A percentile compares a stretch with the other conserved stretches of the same genome.
These are phyloP conservation scores for Yamadazyma akitaensis DNA, from an alignment of 805 yeast genomes.

Conservation along the genomic window DNA sequence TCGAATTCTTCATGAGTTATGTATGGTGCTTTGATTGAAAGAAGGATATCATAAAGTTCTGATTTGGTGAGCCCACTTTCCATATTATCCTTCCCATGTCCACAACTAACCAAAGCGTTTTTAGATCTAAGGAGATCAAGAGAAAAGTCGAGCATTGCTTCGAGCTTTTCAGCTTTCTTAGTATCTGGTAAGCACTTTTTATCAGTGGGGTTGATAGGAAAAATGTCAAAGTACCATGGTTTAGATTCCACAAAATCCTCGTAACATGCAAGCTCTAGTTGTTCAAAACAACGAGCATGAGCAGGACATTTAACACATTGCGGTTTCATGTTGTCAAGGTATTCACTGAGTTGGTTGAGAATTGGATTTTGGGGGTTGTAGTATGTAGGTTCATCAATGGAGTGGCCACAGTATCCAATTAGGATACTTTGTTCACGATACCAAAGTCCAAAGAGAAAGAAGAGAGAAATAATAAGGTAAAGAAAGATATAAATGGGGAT, in stretches of 20 bases:
- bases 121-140: constrained; percentile 62
- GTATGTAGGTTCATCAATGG: constrained; percentile 44
- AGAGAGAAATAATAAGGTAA: constrained; percentile 34
- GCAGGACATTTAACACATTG: constrained; percentile 75
- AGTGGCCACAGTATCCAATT: constrained; percentile 75
- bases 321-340: constrained; percentile 52
- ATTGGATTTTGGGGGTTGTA: constrained; percentile 26
- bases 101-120: constrained; percentile 63
- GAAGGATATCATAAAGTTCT: constrained; percentile 53
- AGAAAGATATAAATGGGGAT: constrained; percentile 10
- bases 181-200: constrained; percentile 70
- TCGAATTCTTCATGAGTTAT: constrained; percentile 64
- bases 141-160: constrained; percentile 63
- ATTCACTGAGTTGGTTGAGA: constrained; percentile 38
- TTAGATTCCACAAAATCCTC: constrained; percentile 55
- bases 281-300: constrained; percentile 69
- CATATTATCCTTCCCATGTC: constrained; percentile 39
- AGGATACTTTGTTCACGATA: constrained; percentile 60
- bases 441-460: constrained; percentile 49
- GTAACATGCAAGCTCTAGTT: constrained; percentile 62
- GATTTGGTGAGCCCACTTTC: constrained; percentile 50
- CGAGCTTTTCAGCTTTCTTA: constrained; percentile 62
- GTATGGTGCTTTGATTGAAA: constrained; percentile 43
- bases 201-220: constrained; percentile 47
- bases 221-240: constrained; percentile 55